Conservation (phyloP, 139 green algal species). For the Chlorella vulgaris region DNA sequence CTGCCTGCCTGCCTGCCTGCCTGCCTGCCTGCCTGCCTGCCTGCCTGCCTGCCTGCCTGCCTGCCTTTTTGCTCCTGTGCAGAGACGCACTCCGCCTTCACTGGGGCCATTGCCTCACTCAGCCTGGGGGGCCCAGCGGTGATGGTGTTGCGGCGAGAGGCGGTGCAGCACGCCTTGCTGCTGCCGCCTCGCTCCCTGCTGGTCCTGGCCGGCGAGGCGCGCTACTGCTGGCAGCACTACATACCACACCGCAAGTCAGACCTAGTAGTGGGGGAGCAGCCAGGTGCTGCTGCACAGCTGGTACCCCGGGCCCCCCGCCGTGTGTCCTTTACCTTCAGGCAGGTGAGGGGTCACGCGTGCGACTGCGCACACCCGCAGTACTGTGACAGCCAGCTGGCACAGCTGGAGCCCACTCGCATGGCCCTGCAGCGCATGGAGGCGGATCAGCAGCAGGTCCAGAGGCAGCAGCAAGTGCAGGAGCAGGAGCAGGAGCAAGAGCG, state of each 20-base stretch:
- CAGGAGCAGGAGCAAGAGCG: not conserved
- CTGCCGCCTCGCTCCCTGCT: conserved; percentile 87
- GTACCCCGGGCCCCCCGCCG: conserved; percentile 55
- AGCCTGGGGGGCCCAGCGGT: conserved; percentile 73
- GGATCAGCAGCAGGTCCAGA: not conserved
- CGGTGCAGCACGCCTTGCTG: conserved; percentile 50
- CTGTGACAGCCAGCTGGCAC: conserved; percentile 89
- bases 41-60: no score
- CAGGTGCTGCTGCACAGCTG: not conserved
- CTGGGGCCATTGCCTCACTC: conserved; percentile 83
- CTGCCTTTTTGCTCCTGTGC: not conserved
- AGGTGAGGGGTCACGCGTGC: conserved; percentile 74
- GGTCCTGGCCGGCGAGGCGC: conserved; percentile 82
- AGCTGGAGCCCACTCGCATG: conserved; percentile 72
- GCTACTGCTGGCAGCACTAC: conserved; percentile 94
- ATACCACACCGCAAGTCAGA: conserved; percentile 92
- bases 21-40: no score
- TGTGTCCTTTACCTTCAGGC: conserved; percentile 90
- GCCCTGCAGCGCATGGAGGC: conserved; percentile 15
- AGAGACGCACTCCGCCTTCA: conserved; percentile 95
- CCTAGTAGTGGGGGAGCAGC: conserved; percentile 40
- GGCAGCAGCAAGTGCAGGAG: not conserved
- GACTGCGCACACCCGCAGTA: conserved; percentile 77
- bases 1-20: no score
- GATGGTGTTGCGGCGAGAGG: conserved; percentile 87